A percentile compares a stretch with the other conserved stretches of the same genome.
These are phyloP conservation scores for Akanthomyces uredinophilus DNA, from an alignment of 2,329 filamentous ascomycete species.

Conservation along the genomic window DNA sequence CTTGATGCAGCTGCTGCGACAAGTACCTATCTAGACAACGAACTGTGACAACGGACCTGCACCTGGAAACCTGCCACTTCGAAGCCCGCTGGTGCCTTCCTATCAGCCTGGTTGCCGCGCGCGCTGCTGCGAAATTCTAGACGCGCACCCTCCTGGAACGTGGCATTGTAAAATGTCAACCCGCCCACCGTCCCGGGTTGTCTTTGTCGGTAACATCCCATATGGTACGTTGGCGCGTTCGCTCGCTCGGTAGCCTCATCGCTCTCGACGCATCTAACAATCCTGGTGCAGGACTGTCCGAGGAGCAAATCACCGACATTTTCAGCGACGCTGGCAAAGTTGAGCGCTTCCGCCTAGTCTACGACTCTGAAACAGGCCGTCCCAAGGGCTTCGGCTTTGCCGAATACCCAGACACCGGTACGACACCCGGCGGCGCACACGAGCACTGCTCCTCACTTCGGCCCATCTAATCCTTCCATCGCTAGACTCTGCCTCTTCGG, in stretches of 20 bases:
- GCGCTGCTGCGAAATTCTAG: neutral
- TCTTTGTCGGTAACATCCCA: slow-evolving; percentile 83
- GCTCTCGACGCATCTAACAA: neutral
- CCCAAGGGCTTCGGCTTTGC: slow-evolving; percentile 97
- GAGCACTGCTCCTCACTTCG: neutral
- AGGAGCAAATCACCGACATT: slow-evolving; percentile 93
- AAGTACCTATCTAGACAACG: neutral
- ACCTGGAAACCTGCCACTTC: too few species aligned
- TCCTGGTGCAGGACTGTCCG: slow-evolving; percentile 66
- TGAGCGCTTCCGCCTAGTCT: slow-evolving; percentile 85
- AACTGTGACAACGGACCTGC: neutral
- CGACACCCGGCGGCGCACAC: slow-evolving; percentile 12
- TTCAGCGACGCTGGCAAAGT: slow-evolving; percentile 88
- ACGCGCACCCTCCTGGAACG: neutral
- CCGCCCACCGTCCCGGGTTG: slow-evolving; percentile 71
- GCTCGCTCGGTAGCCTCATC: too few species aligned
- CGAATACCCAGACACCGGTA: slow-evolving; percentile 88
- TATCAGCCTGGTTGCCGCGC: neutral
- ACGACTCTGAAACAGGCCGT: slow-evolving; percentile 89
- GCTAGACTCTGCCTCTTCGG: slow-evolving; percentile 75
- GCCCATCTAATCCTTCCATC: neutral
- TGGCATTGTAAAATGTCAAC: slow-evolving; percentile 53
- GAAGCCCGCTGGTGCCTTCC: neutral
- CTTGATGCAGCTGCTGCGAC: neutral
- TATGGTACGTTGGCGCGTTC: slow-evolving; percentile 51